These are phyloP conservation scores for Fonsecaea monophora DNA, from an alignment of 2,329 filamentous ascomycete species.

Conservation along the genomic window DNA sequence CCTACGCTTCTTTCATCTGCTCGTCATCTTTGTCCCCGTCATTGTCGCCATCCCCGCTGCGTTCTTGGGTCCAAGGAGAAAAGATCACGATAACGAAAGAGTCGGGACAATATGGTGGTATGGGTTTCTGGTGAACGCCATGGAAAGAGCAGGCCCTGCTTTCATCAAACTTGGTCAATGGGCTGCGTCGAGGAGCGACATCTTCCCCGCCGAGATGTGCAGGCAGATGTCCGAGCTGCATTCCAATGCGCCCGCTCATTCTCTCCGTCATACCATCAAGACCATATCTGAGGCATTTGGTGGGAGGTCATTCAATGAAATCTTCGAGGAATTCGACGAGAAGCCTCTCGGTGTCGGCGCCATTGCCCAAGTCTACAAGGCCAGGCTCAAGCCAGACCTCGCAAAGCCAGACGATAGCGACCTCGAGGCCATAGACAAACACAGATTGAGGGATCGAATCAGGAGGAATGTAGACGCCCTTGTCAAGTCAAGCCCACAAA, in stretches of 20 bases:
- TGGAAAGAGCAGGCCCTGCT: constrained; percentile 92
- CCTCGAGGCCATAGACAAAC: constrained; percentile 56
- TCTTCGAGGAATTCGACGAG: constrained; percentile 95
- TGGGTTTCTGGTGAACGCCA: constrained; percentile 79
- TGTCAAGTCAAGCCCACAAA: constrained; percentile 82
- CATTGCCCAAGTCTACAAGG: constrained; percentile 97
- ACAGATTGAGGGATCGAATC: constrained; percentile 71
- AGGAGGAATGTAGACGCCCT: constrained; percentile 82
- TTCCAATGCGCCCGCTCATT: constrained; percentile 92
- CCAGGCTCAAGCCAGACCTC: constrained; percentile 82
- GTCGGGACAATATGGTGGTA: constrained; percentile 95
- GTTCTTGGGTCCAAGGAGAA: constrained; percentile 74
- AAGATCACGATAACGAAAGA: constrained; percentile 74
- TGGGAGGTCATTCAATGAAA: constrained; percentile 80
- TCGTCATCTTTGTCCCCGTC: constrained; percentile 89
- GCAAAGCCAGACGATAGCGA: constrained; percentile 68
- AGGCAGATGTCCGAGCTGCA: constrained; percentile 92
- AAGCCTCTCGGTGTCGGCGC: constrained; percentile 89
- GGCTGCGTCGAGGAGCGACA: constrained; percentile 94
- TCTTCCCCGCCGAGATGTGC: constrained; percentile 93
- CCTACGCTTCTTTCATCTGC: constrained; percentile 83
- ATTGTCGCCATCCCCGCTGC: constrained; percentile 78
- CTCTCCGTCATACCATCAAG: constrained; percentile 76
- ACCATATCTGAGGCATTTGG: constrained; percentile 84
- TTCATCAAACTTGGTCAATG: constrained; percentile 99